Conservation (phyloP, 129 eudicot genomes). For the Scalesia atractyloides region DNA sequence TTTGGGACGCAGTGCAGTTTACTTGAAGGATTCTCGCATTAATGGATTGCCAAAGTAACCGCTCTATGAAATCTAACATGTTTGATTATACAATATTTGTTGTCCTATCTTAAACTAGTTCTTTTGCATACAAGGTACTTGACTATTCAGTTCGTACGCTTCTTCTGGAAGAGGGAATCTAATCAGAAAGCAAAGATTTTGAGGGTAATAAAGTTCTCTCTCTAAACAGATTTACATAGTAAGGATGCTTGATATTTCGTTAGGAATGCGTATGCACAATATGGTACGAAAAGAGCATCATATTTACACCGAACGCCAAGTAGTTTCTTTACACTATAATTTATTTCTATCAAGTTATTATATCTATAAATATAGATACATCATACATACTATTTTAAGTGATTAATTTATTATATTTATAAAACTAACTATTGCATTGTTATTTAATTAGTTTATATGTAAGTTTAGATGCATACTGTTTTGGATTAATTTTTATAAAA, state of each 20-base stretch:
- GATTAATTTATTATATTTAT: not conserved
- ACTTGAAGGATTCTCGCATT: conserved; percentile 85
- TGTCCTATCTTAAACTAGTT: not conserved
- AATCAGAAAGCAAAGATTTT: conserved; percentile 97
- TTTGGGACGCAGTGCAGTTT: conserved; percentile 86
- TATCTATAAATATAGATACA: not conserved
- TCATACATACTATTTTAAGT: no score
- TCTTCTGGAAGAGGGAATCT: conserved; percentile 98
- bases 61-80: not conserved
- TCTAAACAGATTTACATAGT: not conserved
- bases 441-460: not conserved
- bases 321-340: not conserved
- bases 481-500: not conserved
- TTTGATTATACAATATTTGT: not conserved
- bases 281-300: not conserved
- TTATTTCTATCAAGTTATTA: not conserved
- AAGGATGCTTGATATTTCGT: conserved; percentile 1
- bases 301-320: not conserved
- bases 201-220: conserved; percentile 57
- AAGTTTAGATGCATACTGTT: not conserved
- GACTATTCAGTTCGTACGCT: conserved; percentile 94
- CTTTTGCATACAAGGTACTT: conserved; percentile 58
- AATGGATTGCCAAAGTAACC: conserved; percentile 89
- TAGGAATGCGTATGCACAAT: not conserved
- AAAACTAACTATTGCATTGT: not conserved